Evolutionary conservation across 805 yeast species (phyloP), one percentile per base, ranked within the genome.

Genomic region (Wickerhamiella galacta): DNA sequence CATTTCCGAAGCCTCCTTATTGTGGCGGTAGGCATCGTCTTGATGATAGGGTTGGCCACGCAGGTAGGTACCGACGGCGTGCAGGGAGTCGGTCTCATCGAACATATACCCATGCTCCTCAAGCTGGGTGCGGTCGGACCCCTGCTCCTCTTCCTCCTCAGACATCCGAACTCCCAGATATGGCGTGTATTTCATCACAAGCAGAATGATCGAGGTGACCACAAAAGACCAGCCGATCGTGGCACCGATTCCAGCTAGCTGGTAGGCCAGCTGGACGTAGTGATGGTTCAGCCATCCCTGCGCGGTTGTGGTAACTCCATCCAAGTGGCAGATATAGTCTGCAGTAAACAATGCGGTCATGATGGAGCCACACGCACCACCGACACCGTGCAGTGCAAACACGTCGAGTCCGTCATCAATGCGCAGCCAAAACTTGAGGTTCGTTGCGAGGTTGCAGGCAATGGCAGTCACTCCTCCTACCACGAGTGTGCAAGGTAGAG

Each of bases 331-430:
- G 45, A 85, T 73, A 58, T 85, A 82, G 59, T 83, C 92, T 35
- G 94, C 93, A 24, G 96, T 94, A 54, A 87, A 85, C 43, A 87
- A 64, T 53, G 94, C 95, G 19, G 95, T 85, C 57, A 79, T 52
- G 16, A 76, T 63, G 17, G 81, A 71, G 33, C 96, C 96, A 42
- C 68, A 61, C 47, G 76, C 68, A 34, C 95, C 95, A 56, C 95
- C 96, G 41, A 85, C 75, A 47, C 94, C 95, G 57, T 87, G 95
- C 34, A 85, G 61, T 21, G 95, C 80, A 60, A 78, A 87, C 32
- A 81, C 94, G 56, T 83, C 95, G 64, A 85, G 68, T 68, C 95
- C 95, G 52, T 87, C 96, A 54, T 87, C 96, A 46, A 87, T 82
- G 37, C 64, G 66, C 38, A 87, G 54, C 39, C 72, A 33, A 45